Base-by-base conservation (phyloP, 2,329 filamentous ascomycete species). In the Trichoderma koningiopsis region DNA sequence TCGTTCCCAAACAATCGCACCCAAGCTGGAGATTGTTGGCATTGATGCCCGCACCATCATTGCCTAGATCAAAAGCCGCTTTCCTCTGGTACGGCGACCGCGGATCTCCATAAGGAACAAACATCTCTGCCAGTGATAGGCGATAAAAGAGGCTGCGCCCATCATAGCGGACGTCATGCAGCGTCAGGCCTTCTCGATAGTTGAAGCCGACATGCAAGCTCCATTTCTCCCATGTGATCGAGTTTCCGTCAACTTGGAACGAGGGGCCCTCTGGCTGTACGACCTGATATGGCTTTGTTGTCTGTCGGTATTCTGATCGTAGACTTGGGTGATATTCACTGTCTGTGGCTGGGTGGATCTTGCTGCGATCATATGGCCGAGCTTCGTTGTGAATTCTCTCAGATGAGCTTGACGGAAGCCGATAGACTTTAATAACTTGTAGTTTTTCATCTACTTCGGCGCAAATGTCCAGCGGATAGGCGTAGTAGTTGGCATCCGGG, bases 31-130 rank as follows among this genome's bases (percentile, higher is more conserved):
- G 83, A 71, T 91, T 91, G 77, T 93, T 92, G n/a, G 89, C 88
- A 61, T 85, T 87, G 62, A 87, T 84, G 1, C 91, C 91, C 22
- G 88, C 87, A 5, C 90, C 90, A 14, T 85, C 88, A 70, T 92
- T 89, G 13, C 91, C 91, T 69, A 92, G 86, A 73, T 92, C 90
- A 73, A 92, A 92, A 0, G 90, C 90, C 65, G 89, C 87, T 76
- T 93, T 92, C 57, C 89, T 85, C 65, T 90, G 88, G 75, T 87
- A 92, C 0, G 89, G 89, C 1, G 83, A 80, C 1, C 90, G 85
- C 1, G 88, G 87, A 73, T 92, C 90, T 4, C 83, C 89, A 72
- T 92, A 92, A 0, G 89, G 89, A 0, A 91, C 88, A 2, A 86
- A 86, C 87, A 93, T 91, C 76, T 93, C 91, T 71, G 86, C 87